These are phyloP conservation scores for Magnaporthiopsis incrustans DNA, from an alignment of 2,329 filamentous ascomycete species.

Conservation along the genomic window DNA sequence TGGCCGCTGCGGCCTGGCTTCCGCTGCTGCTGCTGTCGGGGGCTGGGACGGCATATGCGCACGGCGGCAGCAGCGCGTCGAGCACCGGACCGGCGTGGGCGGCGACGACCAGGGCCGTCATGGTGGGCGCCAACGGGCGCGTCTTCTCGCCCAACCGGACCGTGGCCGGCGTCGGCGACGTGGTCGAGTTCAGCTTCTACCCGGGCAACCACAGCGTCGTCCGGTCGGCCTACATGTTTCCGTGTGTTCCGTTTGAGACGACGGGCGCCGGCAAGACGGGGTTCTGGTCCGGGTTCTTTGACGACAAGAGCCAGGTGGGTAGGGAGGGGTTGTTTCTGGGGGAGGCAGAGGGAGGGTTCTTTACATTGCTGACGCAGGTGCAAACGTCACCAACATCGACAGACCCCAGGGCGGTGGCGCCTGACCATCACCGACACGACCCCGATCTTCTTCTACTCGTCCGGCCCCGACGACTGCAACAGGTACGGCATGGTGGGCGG, in stretches of 20 bases:
- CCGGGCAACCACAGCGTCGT: slow-evolving; percentile 42
- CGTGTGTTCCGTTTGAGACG: slow-evolving; percentile 31
- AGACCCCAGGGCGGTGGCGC: slow-evolving; percentile 28
- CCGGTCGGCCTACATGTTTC: slow-evolving; percentile 37
- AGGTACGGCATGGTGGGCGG: slow-evolving; percentile 36
- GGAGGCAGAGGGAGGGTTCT: too few relatives aligned
- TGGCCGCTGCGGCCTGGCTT: too few relatives aligned
- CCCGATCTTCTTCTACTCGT: slow-evolving; percentile 38
- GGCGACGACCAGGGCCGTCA: slow-evolving; percentile 23
- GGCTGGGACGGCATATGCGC: too few relatives aligned
- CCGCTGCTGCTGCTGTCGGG: too few relatives aligned
- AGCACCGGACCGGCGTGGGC: background rate
- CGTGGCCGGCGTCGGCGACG: slow-evolving; percentile 34
- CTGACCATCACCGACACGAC: slow-evolving; percentile 31
- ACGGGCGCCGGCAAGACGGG: slow-evolving; percentile 3
- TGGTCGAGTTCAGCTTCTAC: slow-evolving; percentile 45
- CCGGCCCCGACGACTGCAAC: slow-evolving; percentile 23
- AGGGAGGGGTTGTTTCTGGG: too few relatives aligned
- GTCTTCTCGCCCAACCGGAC: slow-evolving; percentile 35
- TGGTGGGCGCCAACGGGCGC: slow-evolving; percentile 32
- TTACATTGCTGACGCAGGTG: background rate
- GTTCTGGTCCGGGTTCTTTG: slow-evolving; percentile 8
- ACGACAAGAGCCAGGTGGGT: slow-evolving; percentile 6
- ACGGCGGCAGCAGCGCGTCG: too few relatives aligned
- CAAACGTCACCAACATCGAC: background rate